Percentiles rank a stretch among this genome's conserved stretches.
These are phyloP conservation scores for Botryosphaeria dothidea DNA, from an alignment of 2,329 filamentous ascomycete species.

Conservation along the genomic window DNA sequence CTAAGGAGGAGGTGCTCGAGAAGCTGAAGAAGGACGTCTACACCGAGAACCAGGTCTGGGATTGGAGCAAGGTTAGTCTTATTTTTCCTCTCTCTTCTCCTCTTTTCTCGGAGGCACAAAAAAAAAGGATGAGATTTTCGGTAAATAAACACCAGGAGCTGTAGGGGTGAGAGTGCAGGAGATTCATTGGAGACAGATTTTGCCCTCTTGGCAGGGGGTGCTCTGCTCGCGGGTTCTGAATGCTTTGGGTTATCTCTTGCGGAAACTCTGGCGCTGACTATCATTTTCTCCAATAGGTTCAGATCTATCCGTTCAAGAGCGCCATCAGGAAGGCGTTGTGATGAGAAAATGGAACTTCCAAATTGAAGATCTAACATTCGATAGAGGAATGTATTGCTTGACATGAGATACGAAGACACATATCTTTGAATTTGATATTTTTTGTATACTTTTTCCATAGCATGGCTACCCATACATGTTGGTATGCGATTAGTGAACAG, in stretches of 20 bases:
- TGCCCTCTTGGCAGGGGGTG: neutral
- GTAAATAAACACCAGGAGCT: too few relatives aligned
- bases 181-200: too few relatives aligned
- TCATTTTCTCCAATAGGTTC: slow-evolving; percentile 20
- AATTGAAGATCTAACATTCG: neutral
- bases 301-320: slow-evolving; percentile 52
- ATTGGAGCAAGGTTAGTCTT: slow-evolving; percentile 51
- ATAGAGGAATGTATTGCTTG: neutral
- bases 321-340: slow-evolving; percentile 47
- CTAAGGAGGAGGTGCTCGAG: slow-evolving; percentile 68
- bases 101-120: too few relatives aligned
- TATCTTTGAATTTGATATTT: too few relatives aligned
- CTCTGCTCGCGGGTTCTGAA: neutral
- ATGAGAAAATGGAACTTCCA: neutral
- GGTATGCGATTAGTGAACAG: neutral
- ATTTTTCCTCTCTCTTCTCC: neutral
- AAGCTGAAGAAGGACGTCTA: slow-evolving; percentile 74
- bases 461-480: neutral
- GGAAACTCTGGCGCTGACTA: neutral
- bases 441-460: neutral
- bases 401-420: too few relatives aligned
- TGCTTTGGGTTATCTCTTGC: neutral
- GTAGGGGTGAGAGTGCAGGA: too few relatives aligned
- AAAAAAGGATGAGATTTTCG: too few relatives aligned
- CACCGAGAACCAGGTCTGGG: slow-evolving; percentile 72